Conservation (phyloP, 441 rosid species). For the Raphanus hybrid region DNA sequence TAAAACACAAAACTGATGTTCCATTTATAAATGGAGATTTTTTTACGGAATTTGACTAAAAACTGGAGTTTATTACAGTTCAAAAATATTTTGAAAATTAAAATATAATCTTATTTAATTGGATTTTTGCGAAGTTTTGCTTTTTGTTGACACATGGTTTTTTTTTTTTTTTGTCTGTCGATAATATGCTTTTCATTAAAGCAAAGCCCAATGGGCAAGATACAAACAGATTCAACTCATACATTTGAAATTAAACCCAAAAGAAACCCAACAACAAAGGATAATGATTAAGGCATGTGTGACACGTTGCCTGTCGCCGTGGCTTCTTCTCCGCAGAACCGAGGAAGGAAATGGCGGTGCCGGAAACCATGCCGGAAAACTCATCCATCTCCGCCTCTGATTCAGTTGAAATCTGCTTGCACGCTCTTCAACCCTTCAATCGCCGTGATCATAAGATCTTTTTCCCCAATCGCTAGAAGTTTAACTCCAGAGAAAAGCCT, state of each 20-base stretch:
- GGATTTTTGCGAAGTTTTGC: no score
- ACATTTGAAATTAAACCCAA: not conserved
- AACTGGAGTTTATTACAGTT: not conserved
- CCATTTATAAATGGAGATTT: not conserved
- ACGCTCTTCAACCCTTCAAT: not conserved
- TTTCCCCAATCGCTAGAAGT: not conserved
- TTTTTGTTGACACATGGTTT: no score
- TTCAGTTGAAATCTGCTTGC: constrained; percentile 5
- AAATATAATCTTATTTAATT: no score
- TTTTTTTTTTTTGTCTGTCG: no score
- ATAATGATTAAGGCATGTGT: not conserved
- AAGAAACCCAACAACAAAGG: not conserved
- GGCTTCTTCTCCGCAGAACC: not conserved
- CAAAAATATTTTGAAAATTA: no score
- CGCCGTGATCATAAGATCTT: not conserved
- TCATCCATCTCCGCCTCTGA: not conserved
- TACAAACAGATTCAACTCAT: no score
- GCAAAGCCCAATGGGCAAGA: no score
- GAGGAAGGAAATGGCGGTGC: not conserved
- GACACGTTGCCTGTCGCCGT: not conserved
- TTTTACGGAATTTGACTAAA: not conserved
- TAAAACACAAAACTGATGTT: not conserved
- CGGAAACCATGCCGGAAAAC: not conserved
- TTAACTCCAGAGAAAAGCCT: not conserved
- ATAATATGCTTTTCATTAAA: no score